Base-by-base conservation (phyloP, 805 yeast genomes). In the Yarrowia yakushimensis region DNA sequence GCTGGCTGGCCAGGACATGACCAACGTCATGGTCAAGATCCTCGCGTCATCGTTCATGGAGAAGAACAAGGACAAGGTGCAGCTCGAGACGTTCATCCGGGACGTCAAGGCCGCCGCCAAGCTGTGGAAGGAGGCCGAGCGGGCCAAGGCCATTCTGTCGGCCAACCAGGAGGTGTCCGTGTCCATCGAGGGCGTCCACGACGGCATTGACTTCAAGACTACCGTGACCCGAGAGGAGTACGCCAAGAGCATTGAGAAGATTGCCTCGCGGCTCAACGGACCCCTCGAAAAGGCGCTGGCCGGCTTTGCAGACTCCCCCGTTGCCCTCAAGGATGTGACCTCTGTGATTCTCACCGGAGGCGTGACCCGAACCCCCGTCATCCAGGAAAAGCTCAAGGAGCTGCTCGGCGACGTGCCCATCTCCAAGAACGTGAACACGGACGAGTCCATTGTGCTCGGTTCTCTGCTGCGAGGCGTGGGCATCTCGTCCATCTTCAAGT, bases 371-470 rank as follows among this genome's bases (percentile, higher is more conserved):
- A 88, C 90, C 30, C 99, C 99, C 15, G 81, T 88, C 69, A 87
- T 94, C 50, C 94, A 90, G 73, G 79, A 82, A 63, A 34, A 57
- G 34, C 61, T 55, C 30, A 42, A 43, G 55, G 82, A 80, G 60
- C 76, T 90, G 64, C 65, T 72, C 1, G 90, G 87, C 0, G 83
- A 82, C 18, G 86, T 83, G 2, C 71, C 77, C 55, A 78, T 92
- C 39, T 80, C 96, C 22, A 90, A 86, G 73, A 89, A 86, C 59
- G 96, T 94, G 46, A 94, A 94, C 73, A 94, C 99, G 0, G 99
- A 94, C 74, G 99, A 94, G 76, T 85, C 97, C 46, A 90, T 90
- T 60, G 97, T 90, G 13, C 79, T 89, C 68, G 99, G 99, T 55
- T 84, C 96, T 2, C 84, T 97, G n/a, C 77, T 88, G 37, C 82